Evolutionary conservation across 1,284 basidiomycete genomes (phyloP).

Genomic region (Cerioporus squamosus): DNA sequence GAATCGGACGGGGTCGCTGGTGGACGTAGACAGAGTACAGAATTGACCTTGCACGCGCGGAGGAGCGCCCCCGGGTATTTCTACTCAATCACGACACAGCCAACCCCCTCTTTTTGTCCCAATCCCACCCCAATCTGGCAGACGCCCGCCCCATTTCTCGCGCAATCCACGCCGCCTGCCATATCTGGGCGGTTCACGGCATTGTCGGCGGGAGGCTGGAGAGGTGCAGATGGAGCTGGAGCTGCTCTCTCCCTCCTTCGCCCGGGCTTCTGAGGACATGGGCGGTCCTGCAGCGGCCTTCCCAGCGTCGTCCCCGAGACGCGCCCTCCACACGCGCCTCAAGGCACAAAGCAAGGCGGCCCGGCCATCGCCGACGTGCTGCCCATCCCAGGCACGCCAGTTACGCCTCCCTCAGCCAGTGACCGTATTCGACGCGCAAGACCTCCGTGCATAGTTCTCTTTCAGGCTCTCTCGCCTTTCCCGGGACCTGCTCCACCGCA

Average conservation of each 20-base stretch:
- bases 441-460: no score
- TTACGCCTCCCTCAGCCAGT: no score
- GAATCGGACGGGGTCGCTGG: slow-evolving; percentile 26
- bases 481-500: no score
- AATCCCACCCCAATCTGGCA: slow-evolving; percentile 3
- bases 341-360: no score
- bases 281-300: slow-evolving; percentile 3
- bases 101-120: slow-evolving; percentile 24
- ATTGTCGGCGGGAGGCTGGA: slow-evolving; percentile 1
- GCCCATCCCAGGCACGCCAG: slow-evolving; percentile 24
- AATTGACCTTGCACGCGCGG: slow-evolving; percentile 31
- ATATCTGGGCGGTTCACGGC: slow-evolving; percentile 13
- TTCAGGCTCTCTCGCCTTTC: no score
- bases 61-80: slow-evolving; percentile 29
- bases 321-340: no score
- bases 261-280: neutral
- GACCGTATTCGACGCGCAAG: slow-evolving; percentile 1
- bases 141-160: neutral
- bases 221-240: no score
- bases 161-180: slow-evolving; percentile 6
- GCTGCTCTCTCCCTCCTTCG: neutral
- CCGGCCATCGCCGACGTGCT: slow-evolving; percentile 21
- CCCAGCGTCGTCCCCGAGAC: slow-evolving; percentile 8
- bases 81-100: slow-evolving; percentile 31
- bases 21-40: slow-evolving; percentile 37